Evolutionary conservation across 352 stramenopile genomes (phyloP).

Genomic region (Pythium brassicae): DNA sequence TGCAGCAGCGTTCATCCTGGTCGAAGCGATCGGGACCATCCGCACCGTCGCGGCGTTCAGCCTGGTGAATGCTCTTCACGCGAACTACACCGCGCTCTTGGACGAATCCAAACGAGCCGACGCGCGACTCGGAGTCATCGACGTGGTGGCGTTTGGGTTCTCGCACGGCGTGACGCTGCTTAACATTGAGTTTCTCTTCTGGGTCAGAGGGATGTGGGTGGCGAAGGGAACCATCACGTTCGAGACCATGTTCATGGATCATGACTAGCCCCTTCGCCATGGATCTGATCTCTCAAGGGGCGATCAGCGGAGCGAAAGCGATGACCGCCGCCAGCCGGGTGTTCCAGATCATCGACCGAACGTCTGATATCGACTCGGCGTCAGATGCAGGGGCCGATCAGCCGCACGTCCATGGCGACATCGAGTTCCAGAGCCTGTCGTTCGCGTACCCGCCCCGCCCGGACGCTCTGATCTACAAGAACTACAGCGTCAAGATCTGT

Average conservation of each 20-base stretch:
- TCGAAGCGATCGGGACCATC: constrained; percentile 40
- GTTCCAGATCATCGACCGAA: constrained; percentile 50
- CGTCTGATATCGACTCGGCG: constrained; percentile 10
- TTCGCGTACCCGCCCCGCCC: constrained; percentile 51
- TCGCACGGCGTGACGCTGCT: constrained; percentile 48
- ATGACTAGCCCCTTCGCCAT: constrained; percentile 27
- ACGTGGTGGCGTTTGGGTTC: constrained; percentile 40
- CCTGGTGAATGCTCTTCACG: constrained; percentile 16
- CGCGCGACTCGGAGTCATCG: constrained; percentile 27
- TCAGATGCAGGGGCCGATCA: neutral
- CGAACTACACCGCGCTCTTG: constrained; percentile 19
- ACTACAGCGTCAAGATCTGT: constrained; percentile 33
- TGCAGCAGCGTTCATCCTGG: constrained; percentile 26
- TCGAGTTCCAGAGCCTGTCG: constrained; percentile 77
- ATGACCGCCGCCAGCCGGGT: constrained; percentile 22
- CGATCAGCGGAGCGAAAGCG: constrained; percentile 24
- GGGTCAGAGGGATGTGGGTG: constrained; percentile 36
- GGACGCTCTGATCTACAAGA: constrained; percentile 27
- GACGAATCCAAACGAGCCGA: constrained; percentile 18
- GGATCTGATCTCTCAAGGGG: constrained; percentile 18
- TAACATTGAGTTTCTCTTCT: constrained; percentile 60
- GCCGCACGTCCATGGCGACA: constrained; percentile 25
- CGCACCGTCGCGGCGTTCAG: constrained; percentile 36
- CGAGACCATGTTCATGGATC: constrained; percentile 33
- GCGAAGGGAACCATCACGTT: constrained; percentile 32